Evolutionary conservation across 1,139 yeast species (phyloP), one percentile per base, ranked within the genome.

Genomic region (Hyphopichia fennica): DNA sequence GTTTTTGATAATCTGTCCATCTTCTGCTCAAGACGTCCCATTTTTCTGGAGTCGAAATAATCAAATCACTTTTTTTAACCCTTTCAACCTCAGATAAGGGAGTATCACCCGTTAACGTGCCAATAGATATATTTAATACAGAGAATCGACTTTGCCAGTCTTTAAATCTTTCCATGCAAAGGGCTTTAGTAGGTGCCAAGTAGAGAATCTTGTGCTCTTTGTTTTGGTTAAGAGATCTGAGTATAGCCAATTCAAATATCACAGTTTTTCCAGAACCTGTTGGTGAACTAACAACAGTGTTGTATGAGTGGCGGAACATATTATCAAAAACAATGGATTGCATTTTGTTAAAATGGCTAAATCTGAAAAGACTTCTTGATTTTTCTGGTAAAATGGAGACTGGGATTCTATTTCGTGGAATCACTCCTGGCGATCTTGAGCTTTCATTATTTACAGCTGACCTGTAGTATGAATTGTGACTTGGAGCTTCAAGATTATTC

Each of bases 221-320:
- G 3, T 18, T 13, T 4, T 33, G 17, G 1, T 51, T 52, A 13
- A 75, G 43, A 17, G 67, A 46, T 17, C 67, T 55, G n/a, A 77
- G 48, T 1, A 79, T 73, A 0, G 82, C 80, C 31, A 79, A 50
- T 51, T 79, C 83, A 49, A 77, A 77, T 3, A 79, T 51, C 0
- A 71, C 82, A 0, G 83, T 78, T 50, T 79, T 79, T 0, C 84
- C 83, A 1, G 82, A 75, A 0, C 84, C 83, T 0, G 83, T 76
- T 0, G 84, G 84, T 2, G 82, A 64, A 32, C 79, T 68, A 13
- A 79, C 60, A 1, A 79, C 75, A 46, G 76, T 69, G 46, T 75
- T 79, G 16, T 58, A 48, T n/a, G 58, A 51, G 2, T 54, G 40
- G 3, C 62, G 49, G 49, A 66, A 78, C 3, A 77, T 46, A 0